A percentile compares a stretch with the other conserved stretches of the same genome.
Evolutionary conservation across 83 land plant genomes (phyloP).

Genomic region (Picea abies): DNA sequence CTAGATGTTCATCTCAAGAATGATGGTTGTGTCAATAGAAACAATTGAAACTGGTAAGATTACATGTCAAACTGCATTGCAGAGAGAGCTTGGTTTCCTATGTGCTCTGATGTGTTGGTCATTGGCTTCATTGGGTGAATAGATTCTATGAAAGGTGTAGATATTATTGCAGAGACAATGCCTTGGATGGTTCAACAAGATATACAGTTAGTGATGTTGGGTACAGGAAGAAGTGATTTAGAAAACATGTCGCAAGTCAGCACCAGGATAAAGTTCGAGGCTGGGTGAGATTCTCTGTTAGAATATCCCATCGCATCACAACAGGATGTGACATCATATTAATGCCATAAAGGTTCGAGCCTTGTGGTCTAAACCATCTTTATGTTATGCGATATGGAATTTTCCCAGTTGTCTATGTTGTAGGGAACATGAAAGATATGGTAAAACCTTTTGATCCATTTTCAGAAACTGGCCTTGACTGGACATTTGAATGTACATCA

Average conservation of each 20-base stretch:
- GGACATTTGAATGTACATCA: too few species aligned
- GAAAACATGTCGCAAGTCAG: constrained; percentile 69
- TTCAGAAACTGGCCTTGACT: too few species aligned
- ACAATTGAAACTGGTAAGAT: constrained; percentile 75
- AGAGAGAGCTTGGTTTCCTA: constrained; percentile 84
- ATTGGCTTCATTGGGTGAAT: constrained; percentile 92
- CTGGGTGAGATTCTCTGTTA: constrained; percentile 95
- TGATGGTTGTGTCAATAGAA: constrained; percentile 82
- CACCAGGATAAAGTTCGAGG: constrained; percentile 73
- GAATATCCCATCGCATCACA: constrained; percentile 84
- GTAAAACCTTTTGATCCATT: too few species aligned
- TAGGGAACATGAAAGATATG: constrained; percentile 88
- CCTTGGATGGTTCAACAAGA: constrained; percentile 88
- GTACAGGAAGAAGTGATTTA: constrained; percentile 75
- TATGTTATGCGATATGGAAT: constrained; percentile 96
- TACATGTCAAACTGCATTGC: constrained; percentile 84
- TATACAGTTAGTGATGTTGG: constrained; percentile 85
- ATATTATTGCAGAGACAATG: too few species aligned
- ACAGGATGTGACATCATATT: constrained; percentile 89
- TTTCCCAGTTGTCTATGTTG: constrained; percentile 94
- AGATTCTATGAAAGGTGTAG: constrained; percentile 93
- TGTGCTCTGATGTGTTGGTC: constrained; percentile 70
- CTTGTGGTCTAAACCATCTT: constrained; percentile 94
- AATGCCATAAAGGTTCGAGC: constrained; percentile 97
- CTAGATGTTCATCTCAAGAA: constrained; percentile 59